Percentiles rank a stretch among this genome's conserved stretches.
phyloP scores from a whole-genome alignment of 805 yeast species.

The Suhomyces pyralidae region DNA sequence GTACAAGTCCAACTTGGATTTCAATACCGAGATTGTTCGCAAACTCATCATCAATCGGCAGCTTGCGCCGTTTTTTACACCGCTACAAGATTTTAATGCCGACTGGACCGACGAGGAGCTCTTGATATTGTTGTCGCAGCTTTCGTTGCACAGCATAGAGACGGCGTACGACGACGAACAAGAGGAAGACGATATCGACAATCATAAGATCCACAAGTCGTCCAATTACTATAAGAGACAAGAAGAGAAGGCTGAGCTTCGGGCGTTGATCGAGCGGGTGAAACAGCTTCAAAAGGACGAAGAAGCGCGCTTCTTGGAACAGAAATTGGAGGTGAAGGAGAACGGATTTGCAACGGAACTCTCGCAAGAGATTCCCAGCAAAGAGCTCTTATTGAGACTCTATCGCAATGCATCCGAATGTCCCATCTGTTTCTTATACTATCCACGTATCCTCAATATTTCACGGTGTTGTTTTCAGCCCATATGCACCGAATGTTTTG shows the following conservation, averaged over 20 bases:
- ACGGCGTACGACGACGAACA: conserved; percentile 50
- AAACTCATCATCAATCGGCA: conserved; percentile 63
- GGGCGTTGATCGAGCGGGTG: conserved; percentile 30
- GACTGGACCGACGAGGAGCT: conserved; percentile 72
- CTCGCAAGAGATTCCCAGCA: conserved; percentile 35
- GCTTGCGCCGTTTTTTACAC: conserved; percentile 88
- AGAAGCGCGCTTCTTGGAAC: conserved; percentile 33
- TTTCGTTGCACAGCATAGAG: conserved; percentile 56
- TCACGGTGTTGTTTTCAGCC: conserved; percentile 91
- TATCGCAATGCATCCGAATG: conserved; percentile 78
- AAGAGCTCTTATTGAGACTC: conserved; percentile 51
- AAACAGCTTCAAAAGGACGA: conserved; percentile 32
- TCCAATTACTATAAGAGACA: conserved; percentile 44
- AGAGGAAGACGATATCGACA: conserved; percentile 56
- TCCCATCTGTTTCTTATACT: conserved; percentile 89
- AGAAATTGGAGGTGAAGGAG: conserved; percentile 12
- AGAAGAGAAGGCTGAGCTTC: conserved; percentile 47
- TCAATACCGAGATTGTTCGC: conserved; percentile 69
- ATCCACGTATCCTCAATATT: conserved; percentile 72
- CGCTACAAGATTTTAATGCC: conserved; percentile 74
- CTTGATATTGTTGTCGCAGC: conserved; percentile 42
- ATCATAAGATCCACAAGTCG: conserved; percentile 55
- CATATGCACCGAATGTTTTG: conserved; percentile 95
- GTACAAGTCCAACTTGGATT: conserved; percentile 74
- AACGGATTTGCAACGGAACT: neutral